These are phyloP conservation scores for Coffea canephora DNA, from an alignment of 257 asterid genomes.

Conservation along the genomic window DNA sequence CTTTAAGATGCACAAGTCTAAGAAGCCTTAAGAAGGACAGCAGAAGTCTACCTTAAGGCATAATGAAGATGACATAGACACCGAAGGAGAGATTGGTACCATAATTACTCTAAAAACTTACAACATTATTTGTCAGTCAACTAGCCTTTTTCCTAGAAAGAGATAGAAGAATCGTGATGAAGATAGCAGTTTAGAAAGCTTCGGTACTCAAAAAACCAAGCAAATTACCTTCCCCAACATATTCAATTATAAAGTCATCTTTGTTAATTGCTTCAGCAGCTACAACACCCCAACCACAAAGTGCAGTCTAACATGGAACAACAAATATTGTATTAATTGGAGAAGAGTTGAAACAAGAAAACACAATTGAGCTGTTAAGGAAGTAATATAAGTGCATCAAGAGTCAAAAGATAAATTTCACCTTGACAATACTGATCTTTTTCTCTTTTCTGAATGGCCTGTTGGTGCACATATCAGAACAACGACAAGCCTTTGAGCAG, in stretches of 20 bases:
- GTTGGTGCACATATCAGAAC: constrained; percentile 73
- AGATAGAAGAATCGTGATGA: not conserved
- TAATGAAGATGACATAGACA: not conserved
- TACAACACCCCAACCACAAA: constrained; percentile 96
- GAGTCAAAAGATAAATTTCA: constrained; percentile 21
- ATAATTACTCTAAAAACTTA: too few species aligned
- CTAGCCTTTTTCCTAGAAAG: not conserved
- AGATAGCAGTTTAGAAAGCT: constrained; percentile 9
- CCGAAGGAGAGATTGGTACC: too few species aligned
- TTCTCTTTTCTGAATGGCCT: constrained; percentile 81
- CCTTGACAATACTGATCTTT: constrained; percentile 77
- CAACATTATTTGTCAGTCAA: not conserved
- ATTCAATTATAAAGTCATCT: constrained; percentile 81
- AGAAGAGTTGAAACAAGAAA: not conserved
- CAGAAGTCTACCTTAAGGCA: not conserved
- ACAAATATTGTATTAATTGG: constrained; percentile 12
- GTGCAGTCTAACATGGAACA: constrained; percentile 64
- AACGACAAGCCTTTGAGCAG: constrained; percentile 88
- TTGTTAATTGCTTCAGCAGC: constrained; percentile 76
- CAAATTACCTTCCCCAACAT: constrained; percentile 90
- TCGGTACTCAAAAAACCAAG: constrained; percentile 8
- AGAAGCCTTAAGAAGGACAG: not conserved
- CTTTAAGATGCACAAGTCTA: not conserved
- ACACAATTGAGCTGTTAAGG: not conserved
- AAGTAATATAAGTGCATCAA: not conserved